Evolutionary conservation across 1,284 basidiomycete species (phyloP), one percentile per base, ranked within the genome.

Genomic region (Grifola frondosa): DNA sequence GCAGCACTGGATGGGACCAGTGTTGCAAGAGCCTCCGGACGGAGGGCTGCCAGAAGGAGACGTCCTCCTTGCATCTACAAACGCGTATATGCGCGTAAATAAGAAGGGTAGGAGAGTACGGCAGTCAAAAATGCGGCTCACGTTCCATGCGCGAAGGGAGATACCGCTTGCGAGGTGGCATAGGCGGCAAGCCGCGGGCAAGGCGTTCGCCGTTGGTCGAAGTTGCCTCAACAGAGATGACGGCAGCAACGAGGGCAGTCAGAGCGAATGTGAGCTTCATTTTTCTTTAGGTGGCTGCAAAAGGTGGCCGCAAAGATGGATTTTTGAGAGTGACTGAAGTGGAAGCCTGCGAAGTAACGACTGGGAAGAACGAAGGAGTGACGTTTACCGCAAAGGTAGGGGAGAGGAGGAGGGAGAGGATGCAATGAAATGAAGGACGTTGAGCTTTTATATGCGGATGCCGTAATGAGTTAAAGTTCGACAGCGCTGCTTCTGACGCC

Each of bases 201-300:
- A 53, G 30, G 20, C 51, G 51, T 15, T 53, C 81, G 15, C 80
- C 86, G 54, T 81, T 78, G 58, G 85, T 69, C 1, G 59, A 68
- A 46, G 77, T 50, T 28, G 58, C 56, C 61, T 79, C 74, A 16
- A 73, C 78, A 15, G 69, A 46, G 40, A 64, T 75, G 24, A 59
- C 61, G 36, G 64, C 54, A 37, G 65, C 65, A 49, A 73, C 58
- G 48, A 77, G 54, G 30, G 65, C 64, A 46, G 67, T 52, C 42
- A 68, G 56, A 45, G 66, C 59, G 48, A 74, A 49, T 29, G 68
- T 53, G 47, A 75, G 62, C 68, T 75, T 77, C 79, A 81, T 81
- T n/a, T n/a, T n/a, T n/a, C n/a, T n/a, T n/a, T n/a, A n/a, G n/a
- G n/a, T n/a, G n/a, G n/a, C n/a, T n/a, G n/a, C n/a, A n/a, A n/a